Evolutionary conservation across 2,329 filamentous ascomycete species (phyloP), one percentile per base, ranked within the genome.

Genomic region (Cordyceps javanica): DNA sequence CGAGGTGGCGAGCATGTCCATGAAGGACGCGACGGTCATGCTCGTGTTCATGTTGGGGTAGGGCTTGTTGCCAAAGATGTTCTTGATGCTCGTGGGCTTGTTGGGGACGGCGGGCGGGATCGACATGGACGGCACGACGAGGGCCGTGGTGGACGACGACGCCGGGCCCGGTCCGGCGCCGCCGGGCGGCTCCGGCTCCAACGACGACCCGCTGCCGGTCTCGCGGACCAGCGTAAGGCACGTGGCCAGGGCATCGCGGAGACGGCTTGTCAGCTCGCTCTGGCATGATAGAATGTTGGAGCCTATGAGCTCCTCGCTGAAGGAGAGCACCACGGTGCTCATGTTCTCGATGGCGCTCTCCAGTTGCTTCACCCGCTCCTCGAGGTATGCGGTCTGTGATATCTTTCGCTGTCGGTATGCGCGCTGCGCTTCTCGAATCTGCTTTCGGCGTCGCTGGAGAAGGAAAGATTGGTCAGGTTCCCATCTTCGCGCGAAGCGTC

Each of bases 351-450:
- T 85, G 26, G 80, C 82, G 8, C 77, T 77, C 57, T 85, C 80
- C 14, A 92, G 78, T 34, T 81, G 77, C 39, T 82, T 73, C 5
- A 90, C 87, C 59, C 85, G 78, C 54, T 80, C 79, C 64, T 89
- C 85, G 14, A 93, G 76, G 1, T 82, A 82, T 28, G 82, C 79
- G 53, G 93, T 90, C 2, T 87, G 87, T 23, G 80, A 85, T 67
- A 93, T 90, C 72, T 93, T 93, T 42, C 90, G 83, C 65, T 86
- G 82, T 13, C 90, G 82, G 67, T 94, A 93, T 0, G 89, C 89
- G 62, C 89, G 78, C 68, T 93, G 90, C 1, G 90, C 90, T 59
- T 91, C 79, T 36, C 90, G 83, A 60, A 94, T 91, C 68, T 94
- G 90, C 7, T 88, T 90, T 57, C 90, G 81, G 54, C 90, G 85